Percentiles rank a stretch among this genome's conserved stretches.
phyloP scores from a whole-genome alignment of 371 early-diverging fungal species.

The Choanephora cucurbitarum region DNA sequence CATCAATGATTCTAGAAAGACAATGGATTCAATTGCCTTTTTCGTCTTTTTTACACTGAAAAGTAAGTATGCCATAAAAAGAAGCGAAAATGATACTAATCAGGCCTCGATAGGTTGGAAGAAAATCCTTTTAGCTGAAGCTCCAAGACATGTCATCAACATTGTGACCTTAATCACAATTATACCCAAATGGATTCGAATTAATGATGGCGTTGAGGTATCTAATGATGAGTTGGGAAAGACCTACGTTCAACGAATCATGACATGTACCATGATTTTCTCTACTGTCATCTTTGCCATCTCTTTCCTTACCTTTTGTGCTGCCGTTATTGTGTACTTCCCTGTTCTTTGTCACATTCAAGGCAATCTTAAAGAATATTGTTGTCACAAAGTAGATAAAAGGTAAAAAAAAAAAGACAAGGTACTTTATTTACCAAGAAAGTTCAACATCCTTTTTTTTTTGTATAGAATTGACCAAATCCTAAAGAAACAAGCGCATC shows the following conservation, averaged over 20 bases:
- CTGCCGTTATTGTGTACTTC: constrained; percentile 76
- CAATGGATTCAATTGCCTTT: constrained; percentile 75
- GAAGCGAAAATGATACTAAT: too few relatives aligned
- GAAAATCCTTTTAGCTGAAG: constrained; percentile 81
- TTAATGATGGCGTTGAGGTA: constrained; percentile 23
- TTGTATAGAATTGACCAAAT: constrained; percentile 31
- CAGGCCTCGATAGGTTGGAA: constrained; percentile 93
- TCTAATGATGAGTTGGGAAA: constrained; percentile 48
- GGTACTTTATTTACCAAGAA: constrained; percentile 9
- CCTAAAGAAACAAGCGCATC: constrained; percentile 32
- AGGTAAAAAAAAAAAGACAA: constrained; percentile 61
- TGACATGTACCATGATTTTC: constrained; percentile 52
- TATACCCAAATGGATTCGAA: constrained; percentile 41
- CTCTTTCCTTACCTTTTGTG: constrained; percentile 57
- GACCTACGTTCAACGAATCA: constrained; percentile 30
- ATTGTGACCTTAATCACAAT: constrained; percentile 39
- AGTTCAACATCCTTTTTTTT: background rate
- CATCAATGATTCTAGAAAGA: constrained; percentile 69
- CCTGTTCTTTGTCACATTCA: constrained; percentile 79
- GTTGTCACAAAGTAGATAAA: constrained; percentile 90
- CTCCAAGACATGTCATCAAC: constrained; percentile 80
- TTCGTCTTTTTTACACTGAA: constrained; percentile 87
- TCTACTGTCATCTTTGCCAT: constrained; percentile 46
- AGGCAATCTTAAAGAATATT: constrained; percentile 91
- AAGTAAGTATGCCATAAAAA: constrained; percentile 53